Conservation (phyloP, 345 rosid genomes). For the Capsella bursapastoris region DNA sequence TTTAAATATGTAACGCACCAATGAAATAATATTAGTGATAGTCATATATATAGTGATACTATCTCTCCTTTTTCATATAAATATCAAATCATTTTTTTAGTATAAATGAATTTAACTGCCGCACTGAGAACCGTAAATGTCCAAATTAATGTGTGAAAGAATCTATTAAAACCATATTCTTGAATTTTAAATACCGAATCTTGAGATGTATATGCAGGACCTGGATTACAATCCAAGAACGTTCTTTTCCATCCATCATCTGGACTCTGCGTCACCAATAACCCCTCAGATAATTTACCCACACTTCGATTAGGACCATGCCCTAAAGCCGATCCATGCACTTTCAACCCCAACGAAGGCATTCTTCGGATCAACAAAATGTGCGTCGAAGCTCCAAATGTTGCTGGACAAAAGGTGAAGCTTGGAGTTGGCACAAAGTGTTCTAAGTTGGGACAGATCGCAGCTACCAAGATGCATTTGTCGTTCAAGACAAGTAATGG, state of each 20-base stretch:
- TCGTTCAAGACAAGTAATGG: conserved; percentile 51
- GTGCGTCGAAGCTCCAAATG: conserved; percentile 59
- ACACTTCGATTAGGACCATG: conserved; percentile 64
- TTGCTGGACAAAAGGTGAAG: conserved; percentile 47
- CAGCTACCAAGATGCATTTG: conserved; percentile 81
- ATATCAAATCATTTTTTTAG: too few species aligned
- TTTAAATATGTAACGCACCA: too few species aligned
- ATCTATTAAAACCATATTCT: too few species aligned
- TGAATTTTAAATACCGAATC: not conserved
- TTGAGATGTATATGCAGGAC: conserved; percentile 57
- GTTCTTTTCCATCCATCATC: conserved; percentile 75
- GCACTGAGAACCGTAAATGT: too few species aligned
- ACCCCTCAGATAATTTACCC: conserved; percentile 41
- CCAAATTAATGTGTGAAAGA: too few species aligned
- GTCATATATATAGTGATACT: too few species aligned
- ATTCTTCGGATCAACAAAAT: conserved; percentile 51
- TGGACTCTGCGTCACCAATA: conserved; percentile 62
- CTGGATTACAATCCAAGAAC: conserved; percentile 63
- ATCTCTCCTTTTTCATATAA: too few species aligned
- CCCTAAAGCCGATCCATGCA: conserved; percentile 59
- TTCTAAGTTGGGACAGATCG: conserved; percentile 60
- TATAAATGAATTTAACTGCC: too few species aligned
- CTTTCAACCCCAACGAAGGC: conserved; percentile 51
- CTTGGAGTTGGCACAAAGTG: conserved; percentile 54
- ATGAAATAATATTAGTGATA: too few species aligned